Evolutionary conservation across 371 early-diverging fungal genomes (phyloP), one percentile per base, ranked within the genome.

Genomic region (Syncephalastrum monosporum): DNA sequence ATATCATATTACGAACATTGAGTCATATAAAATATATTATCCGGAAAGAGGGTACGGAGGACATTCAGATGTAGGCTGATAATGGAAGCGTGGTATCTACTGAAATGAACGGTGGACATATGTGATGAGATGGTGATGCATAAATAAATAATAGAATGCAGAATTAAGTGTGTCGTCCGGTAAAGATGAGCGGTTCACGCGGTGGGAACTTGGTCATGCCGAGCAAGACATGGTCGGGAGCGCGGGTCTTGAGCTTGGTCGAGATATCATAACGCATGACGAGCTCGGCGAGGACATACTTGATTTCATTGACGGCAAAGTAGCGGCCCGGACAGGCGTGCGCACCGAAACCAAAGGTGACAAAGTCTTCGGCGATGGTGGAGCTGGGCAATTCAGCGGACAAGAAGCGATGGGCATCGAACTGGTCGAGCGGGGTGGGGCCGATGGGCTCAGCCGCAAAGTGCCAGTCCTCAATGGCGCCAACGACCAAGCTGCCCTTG

Each of bases 251-350:
- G 27, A 65, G 56, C n/a, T 46, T 46, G 10, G 75, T 69, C 4
- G 27, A 56, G 0, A 71, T 33, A 14, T 68, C 54, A 33, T 57
- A 72, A 6, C 64, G 61, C 12, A 55, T 55, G 21, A 72, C 55
- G 23, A 72, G 47, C 38, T 69, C 69, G 12, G 63, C 67, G 48
- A 74, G 14, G 1, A 71, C 21, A 50, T 68, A 68, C 41, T 77
- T 78, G 49, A 82, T 68, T 51, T 82, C 79, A 12, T 72, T 72
- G 7, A 70, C 64, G 0, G 82, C 82, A 59, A 82, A 69, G 54
- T 61, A 80, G 13, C 82, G 63, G 27, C 82, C 82, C 25, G 82
- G 82, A 48, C 82, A 82, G 27, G 73, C 71, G 60, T 75, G 74
- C 41, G 44, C 27, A 4, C 64, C 62, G 7, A 61, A n/a, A 3